Evolutionary conservation across 768 basidiomycete genomes (phyloP).

Genomic region (Pulveroboletus sp.): DNA sequence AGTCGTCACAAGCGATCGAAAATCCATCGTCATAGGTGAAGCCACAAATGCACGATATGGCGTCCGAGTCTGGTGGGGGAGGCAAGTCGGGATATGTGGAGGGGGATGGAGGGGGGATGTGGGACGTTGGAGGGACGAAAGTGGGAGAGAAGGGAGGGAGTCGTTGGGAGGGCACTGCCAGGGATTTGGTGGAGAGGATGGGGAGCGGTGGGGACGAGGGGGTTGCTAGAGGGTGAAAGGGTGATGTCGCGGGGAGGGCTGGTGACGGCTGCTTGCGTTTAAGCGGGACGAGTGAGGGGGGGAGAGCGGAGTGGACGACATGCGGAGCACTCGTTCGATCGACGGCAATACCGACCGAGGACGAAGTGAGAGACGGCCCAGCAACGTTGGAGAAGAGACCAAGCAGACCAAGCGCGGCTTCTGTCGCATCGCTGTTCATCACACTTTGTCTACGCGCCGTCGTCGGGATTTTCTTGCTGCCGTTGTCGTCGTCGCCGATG

Average conservation of each 20-base stretch:
- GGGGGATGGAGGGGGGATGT: conserved; percentile 15
- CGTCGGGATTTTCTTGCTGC: conserved; percentile 18
- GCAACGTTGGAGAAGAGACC: conserved; percentile 40
- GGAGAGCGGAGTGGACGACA: conserved; percentile 20
- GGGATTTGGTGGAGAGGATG: conserved; percentile 12
- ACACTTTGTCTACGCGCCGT: conserved; percentile 14
- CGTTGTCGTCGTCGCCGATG: conserved; percentile 5
- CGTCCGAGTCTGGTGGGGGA: conserved; percentile 38
- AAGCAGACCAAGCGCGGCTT: conserved; percentile 56
- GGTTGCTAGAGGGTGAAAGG: conserved; percentile 16
- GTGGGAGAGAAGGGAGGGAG: conserved; percentile 10
- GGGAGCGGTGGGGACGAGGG: conserved; percentile 16
- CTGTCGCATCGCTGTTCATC: conserved; percentile 55
- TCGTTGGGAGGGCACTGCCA: conserved; percentile 11
- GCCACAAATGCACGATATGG: conserved; percentile 72
- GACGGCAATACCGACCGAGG: conserved; percentile 22
- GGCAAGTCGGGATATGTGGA: conserved; percentile 20
- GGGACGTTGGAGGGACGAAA: conserved; percentile 11
- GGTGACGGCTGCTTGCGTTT: conserved; percentile 39
- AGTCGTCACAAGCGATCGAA: conserved; percentile 80
- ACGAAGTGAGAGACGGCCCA: conserved; percentile 28
- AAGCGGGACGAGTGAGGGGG: conserved; percentile 35
- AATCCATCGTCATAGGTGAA: conserved; percentile 76
- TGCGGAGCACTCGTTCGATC: conserved; percentile 20
- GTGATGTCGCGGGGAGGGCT: conserved; percentile 12